These are phyloP conservation scores for Domatiomyces globalis DNA, from an alignment of 2,329 filamentous ascomycete genomes.

Conservation along the genomic window DNA sequence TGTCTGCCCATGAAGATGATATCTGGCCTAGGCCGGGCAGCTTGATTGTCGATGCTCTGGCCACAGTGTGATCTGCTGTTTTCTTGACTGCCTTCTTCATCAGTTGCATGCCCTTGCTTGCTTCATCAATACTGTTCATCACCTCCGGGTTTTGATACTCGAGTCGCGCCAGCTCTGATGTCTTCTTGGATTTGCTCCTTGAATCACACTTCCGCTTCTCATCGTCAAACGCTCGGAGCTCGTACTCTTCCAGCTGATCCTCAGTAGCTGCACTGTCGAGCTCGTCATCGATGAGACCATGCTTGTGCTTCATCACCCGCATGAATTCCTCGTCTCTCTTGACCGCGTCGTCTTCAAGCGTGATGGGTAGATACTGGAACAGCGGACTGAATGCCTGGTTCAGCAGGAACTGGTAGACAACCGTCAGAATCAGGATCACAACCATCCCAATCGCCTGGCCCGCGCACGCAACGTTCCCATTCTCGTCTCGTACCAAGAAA, in stretches of 20 bases:
- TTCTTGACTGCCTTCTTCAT: constrained; percentile 11
- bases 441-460: constrained; percentile 79
- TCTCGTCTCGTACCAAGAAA: constrained; percentile 54
- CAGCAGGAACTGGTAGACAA: constrained; percentile 63
- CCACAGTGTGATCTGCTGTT: constrained; percentile 9
- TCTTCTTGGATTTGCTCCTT: constrained; percentile 10
- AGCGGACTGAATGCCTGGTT: constrained; percentile 75
- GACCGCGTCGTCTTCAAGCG: constrained; percentile 87
- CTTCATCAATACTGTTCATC: constrained; percentile 13
- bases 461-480: constrained; percentile 44
- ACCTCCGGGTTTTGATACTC: constrained; percentile 19
- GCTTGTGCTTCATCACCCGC: constrained; percentile 55
- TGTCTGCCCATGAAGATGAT: constrained; percentile 28
- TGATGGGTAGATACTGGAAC: constrained; percentile 81
- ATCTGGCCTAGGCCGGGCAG: constrained; percentile 5
- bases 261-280: constrained; percentile 34
- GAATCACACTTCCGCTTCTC: constrained; percentile 13
- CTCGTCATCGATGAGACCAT: constrained; percentile 47
- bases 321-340: constrained; percentile 82
- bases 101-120: constrained; percentile 13
- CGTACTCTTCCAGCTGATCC: constrained; percentile 35
- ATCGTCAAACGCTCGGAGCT: constrained; percentile 28
- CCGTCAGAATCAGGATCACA: constrained; percentile 54
- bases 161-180: constrained; percentile 19
- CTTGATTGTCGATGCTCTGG: constrained; percentile 3